Percentiles rank a stretch among this genome's conserved stretches.
phyloP scores from a whole-genome alignment of 2,329 filamentous ascomycete species.

The Hymenoscyphus fructigenus region DNA sequence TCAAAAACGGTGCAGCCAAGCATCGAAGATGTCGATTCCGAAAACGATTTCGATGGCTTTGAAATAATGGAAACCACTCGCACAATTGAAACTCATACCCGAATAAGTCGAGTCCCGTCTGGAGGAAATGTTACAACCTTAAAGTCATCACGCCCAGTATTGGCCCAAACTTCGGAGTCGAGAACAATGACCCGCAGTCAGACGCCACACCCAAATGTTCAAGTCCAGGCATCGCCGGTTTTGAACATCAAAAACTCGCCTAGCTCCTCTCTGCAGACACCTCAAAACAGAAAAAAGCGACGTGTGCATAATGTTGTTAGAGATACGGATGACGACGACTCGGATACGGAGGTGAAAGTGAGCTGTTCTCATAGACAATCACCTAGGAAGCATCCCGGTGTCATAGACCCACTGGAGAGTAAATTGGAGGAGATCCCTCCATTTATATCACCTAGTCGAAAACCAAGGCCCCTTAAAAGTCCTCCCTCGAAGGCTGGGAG shows the following conservation, averaged over 20 bases:
- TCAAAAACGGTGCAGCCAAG: conserved; percentile 16
- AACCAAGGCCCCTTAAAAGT: conserved; percentile 9
- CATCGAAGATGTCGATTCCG: conserved; percentile 17
- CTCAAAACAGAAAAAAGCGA: conserved; percentile 20
- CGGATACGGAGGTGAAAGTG: conserved; percentile 20
- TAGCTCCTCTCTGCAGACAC: conserved; percentile 13
- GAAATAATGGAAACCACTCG: conserved; percentile 31
- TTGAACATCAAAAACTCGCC: conserved; percentile 14
- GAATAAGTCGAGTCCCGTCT: conserved; percentile 31
- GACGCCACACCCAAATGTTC: conserved; percentile 16
- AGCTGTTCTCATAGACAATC: conserved; percentile 20
- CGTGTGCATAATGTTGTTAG: conserved; percentile 24
- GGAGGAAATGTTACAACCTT: conserved; percentile 9
- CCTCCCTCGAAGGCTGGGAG: conserved; percentile 26
- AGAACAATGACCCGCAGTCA: conserved; percentile 1
- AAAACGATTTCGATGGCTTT: conserved; percentile 20
- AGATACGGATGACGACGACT: conserved; percentile 37
- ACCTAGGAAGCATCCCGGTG: conserved; percentile 22
- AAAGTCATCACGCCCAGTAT: conserved; percentile 5
- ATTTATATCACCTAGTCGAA: conserved; percentile 14
- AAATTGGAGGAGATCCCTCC: conserved; percentile 15
- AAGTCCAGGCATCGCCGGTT: conserved; percentile 31
- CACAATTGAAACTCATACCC: conserved; percentile 27
- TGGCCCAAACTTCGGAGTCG: not conserved
- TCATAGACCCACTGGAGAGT: conserved; percentile 11